Evolutionary conservation across 2,329 filamentous ascomycete species (phyloP), one percentile per base, ranked within the genome.

Genomic region (Westerdykella sp.): DNA sequence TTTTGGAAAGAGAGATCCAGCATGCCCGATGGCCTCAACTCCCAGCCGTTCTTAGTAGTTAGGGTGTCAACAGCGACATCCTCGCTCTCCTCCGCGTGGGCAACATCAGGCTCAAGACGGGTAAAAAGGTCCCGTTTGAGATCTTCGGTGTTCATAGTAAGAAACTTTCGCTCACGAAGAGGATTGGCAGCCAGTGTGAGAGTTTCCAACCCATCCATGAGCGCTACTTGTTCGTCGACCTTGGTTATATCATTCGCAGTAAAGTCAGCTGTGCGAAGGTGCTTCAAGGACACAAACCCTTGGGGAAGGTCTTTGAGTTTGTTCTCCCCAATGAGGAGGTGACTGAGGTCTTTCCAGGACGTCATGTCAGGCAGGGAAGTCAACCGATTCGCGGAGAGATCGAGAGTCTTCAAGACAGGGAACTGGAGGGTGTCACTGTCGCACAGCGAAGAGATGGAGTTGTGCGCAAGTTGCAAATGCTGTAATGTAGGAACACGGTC

Each of bases 171-270:
- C 62, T 96, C 89, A 12, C 86, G 78, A 12, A 98, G 71, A 0
- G 93, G 93, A 57, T 98, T 98, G n/a, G 88, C 89, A 35, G 82
- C 83, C 25, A 98, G 73, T 4, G 83, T 81, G 34, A 97, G 77
- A 60, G 83, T 83, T 15, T 81, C 76, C 9, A 98, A 70, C 36
- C 70, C 81, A 5, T 87, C 80, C 88, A 97, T 95, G 21, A 79
- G 72, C 5, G 84, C 85, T 45, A 97, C 79, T 50, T 81, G 82
- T 0, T 87, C 77, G 23, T 93, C 86, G 6, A 98, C 66, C 11
- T 79, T 73, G 2, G 80, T 80, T 38, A 98, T 80, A 50, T 93
- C 81, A 59, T 98, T 98, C 53, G 84, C 82, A 0, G 85, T 86
- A 51, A 97, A 84, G 63, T 96, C 88, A 23, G 84, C 85, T 43